Conservation (phyloP, 441 rosid species). For the Bruguiera hainesii region DNA sequence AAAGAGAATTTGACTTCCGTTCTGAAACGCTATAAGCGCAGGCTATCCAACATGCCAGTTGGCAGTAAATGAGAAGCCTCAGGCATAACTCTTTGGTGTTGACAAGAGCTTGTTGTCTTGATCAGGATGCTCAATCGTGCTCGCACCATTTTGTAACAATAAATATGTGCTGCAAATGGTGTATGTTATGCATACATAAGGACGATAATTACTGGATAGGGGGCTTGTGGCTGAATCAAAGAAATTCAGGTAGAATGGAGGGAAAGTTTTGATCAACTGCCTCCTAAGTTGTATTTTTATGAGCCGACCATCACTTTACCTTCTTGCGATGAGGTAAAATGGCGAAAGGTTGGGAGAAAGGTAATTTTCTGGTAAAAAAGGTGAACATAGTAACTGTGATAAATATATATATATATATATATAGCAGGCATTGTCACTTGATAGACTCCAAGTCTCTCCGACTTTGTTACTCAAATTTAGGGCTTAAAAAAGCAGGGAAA, state of each 20-base stretch:
- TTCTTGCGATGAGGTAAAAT: no score
- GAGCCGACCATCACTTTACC: no score
- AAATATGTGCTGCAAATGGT: conserved; percentile 35
- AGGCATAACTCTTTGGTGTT: background rate
- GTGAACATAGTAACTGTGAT: no score
- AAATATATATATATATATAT: no score
- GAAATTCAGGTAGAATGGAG: conserved; percentile 25
- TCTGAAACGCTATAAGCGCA: conserved; percentile 88
- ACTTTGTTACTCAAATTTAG: no score
- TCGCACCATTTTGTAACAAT: conserved; percentile 32
- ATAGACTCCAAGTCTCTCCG: no score
- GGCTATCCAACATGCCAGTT: conserved; percentile 53
- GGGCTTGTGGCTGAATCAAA: conserved; percentile 34
- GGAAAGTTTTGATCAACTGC: conserved; percentile 14
- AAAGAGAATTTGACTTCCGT: conserved; percentile 94
- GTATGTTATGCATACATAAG: conserved; percentile 36
- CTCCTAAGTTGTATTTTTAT: background rate
- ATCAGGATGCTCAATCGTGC: background rate
- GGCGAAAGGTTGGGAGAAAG: no score
- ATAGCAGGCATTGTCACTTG: no score
- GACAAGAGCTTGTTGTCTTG: background rate
- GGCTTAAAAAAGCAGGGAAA: no score
- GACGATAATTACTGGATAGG: conserved; percentile 26
- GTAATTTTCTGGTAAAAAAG: no score
- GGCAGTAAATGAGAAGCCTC: conserved; percentile 41